phyloP scores from a whole-genome alignment of 495 filamentous ascomycete genomes.

The Penicillium odoratum region DNA sequence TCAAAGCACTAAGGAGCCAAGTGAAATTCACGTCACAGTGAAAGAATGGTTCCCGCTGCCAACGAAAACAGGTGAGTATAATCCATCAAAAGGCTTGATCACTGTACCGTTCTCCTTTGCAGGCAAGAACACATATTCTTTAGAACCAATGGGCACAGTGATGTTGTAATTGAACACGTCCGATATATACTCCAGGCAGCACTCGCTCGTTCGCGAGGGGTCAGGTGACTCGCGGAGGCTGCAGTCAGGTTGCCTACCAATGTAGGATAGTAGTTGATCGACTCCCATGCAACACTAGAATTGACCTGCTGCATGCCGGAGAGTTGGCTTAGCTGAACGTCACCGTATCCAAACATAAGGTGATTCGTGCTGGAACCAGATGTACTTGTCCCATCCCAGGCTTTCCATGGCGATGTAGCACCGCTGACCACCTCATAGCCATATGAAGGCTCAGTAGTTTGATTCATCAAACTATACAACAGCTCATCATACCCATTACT shows the following conservation, averaged over 20 bases:
- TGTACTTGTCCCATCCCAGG: background rate
- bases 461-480: background rate
- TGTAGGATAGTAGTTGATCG: background rate
- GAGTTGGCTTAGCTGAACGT: background rate
- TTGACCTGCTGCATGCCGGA: background rate
- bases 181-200: background rate
- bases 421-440: background rate
- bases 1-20: background rate
- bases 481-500: background rate
- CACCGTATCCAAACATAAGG: background rate
- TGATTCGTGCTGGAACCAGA: background rate
- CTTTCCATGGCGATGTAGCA: background rate
- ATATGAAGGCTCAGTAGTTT: background rate
- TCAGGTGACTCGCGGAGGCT: background rate
- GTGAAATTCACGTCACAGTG: background rate
- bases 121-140: background rate
- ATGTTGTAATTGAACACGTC: background rate
- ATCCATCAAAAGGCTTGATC: background rate
- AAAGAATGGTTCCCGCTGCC: background rate
- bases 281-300: background rate
- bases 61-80: background rate
- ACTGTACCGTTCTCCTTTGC: background rate
- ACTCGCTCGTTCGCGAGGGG: background rate
- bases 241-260: background rate
- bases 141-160: background rate